Conservation (phyloP, 108 stramenopile species). For the Aurantiochytrium sp. region DNA sequence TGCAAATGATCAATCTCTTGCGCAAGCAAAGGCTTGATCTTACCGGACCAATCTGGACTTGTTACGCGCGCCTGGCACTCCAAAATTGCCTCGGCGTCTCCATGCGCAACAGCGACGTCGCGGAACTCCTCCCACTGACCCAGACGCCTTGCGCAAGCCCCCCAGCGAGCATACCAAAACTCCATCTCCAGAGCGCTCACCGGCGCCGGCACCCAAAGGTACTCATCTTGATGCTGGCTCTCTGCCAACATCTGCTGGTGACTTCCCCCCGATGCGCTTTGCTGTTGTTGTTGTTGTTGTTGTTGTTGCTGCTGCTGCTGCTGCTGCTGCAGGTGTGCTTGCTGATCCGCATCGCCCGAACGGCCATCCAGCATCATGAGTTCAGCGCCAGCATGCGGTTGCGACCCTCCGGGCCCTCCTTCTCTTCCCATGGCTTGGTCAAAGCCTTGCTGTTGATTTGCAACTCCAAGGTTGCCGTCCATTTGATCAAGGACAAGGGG, state of each 20-base stretch:
- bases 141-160: not conserved
- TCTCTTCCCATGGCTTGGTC: too few species aligned
- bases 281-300: too few species aligned
- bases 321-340: too few species aligned
- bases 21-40: not conserved
- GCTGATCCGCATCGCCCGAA: too few species aligned
- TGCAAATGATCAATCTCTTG: not conserved
- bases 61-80: not conserved
- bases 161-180: not conserved
- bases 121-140: not conserved
- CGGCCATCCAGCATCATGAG: too few species aligned
- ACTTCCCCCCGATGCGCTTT: not conserved
- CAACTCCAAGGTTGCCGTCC: not conserved
- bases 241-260: not conserved
- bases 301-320: too few species aligned
- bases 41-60: not conserved
- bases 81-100: not conserved
- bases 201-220: not conserved
- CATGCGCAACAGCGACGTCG: not conserved
- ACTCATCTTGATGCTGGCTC: not conserved
- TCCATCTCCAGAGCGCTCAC: not conserved
- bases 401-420: too few species aligned
- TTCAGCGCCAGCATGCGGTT: too few species aligned
- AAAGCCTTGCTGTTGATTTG: not conserved
- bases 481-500: not conserved